Conservation (phyloP, 176 grass and related monocot genomes). For the Elaeis guineensis region DNA sequence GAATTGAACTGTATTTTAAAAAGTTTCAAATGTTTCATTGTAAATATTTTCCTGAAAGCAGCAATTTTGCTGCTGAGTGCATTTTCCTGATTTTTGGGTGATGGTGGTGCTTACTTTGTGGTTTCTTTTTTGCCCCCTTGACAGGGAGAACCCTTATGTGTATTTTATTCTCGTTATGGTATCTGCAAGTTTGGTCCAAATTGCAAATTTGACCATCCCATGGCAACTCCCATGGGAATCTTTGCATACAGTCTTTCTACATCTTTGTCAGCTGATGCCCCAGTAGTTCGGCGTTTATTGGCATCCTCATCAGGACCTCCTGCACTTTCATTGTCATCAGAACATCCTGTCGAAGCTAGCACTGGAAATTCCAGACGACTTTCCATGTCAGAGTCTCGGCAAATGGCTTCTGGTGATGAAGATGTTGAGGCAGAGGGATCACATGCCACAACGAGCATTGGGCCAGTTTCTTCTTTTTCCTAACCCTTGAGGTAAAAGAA, state of each 20-base stretch:
- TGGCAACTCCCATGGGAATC: constrained; percentile 71
- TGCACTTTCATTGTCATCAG: constrained; percentile 6
- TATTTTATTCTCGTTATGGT: constrained; percentile 95
- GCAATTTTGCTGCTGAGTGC: neutral
- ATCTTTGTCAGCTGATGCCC: constrained; percentile 38
- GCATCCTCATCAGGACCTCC: constrained; percentile 44
- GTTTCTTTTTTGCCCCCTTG: constrained; percentile 2
- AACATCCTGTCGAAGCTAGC: constrained; percentile 9
- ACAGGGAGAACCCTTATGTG: constrained; percentile 87
- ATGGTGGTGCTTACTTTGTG: neutral
- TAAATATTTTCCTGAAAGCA: too few relatives aligned
- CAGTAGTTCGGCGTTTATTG: constrained; percentile 33
- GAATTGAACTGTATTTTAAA: too few relatives aligned
- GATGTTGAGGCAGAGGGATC: constrained; percentile 32
- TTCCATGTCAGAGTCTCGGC: constrained; percentile 22
- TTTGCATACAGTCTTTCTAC: constrained; percentile 53
- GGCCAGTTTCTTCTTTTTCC: constrained; percentile 31
- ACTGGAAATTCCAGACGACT: constrained; percentile 13
- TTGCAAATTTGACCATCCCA: constrained; percentile 97
- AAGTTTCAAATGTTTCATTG: too few relatives aligned
- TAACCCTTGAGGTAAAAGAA: constrained; percentile 44
- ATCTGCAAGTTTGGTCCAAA: constrained; percentile 96
- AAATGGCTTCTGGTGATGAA: constrained; percentile 40
- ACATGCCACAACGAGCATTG: constrained; percentile 10
- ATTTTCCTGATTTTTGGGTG: neutral